A percentile compares a stretch with the other conserved stretches of the same genome.
Evolutionary conservation across 805 yeast genomes (phyloP).

Genomic region (Suhomyces xylopsoci): DNA sequence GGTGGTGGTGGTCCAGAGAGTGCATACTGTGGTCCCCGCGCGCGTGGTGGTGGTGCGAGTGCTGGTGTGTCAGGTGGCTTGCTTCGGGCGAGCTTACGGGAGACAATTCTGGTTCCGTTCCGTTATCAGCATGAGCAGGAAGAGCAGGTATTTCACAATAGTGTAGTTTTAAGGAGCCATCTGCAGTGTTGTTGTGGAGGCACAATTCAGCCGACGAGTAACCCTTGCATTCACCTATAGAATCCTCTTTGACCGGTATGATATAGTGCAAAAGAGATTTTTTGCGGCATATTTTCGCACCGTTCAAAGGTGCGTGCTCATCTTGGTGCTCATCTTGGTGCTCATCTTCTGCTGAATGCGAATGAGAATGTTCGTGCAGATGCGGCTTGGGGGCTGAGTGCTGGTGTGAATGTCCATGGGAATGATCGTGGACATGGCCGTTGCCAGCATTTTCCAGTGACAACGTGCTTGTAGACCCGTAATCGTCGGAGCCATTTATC

Average conservation of each 20-base stretch:
- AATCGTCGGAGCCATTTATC: slow-evolving; percentile 10
- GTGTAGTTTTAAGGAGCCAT: slow-evolving; percentile 22
- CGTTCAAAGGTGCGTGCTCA: slow-evolving; percentile 3
- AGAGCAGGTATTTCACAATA: slow-evolving; percentile 41
- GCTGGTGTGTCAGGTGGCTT: slow-evolving; percentile 1
- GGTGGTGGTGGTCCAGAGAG: slow-evolving; percentile 67
- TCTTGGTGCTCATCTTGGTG: slow-evolving; percentile 14
- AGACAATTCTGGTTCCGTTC: background rate
- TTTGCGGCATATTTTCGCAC: slow-evolving; percentile 3
- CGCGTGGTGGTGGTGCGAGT: slow-evolving; percentile 3
- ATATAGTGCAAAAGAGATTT: slow-evolving; percentile 29
- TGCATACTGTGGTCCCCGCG: slow-evolving; percentile 24
- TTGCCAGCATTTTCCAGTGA: background rate
- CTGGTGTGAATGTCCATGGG: slow-evolving; percentile 8
- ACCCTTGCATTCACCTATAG: slow-evolving; percentile 48
- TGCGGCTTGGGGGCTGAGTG: slow-evolving; percentile 6
- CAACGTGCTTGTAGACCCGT: background rate
- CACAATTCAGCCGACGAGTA: slow-evolving; percentile 42
- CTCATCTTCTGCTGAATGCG: slow-evolving; percentile 6
- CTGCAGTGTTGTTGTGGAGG: slow-evolving; percentile 8
- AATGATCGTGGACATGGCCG: slow-evolving; percentile 8
- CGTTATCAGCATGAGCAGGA: slow-evolving; percentile 5
- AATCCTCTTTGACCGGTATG: slow-evolving; percentile 15
- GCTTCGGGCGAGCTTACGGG: background rate
- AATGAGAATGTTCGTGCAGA: slow-evolving; percentile 17